Conservation (phyloP, 768 basidiomycete genomes). For the Clitopilus hobsonii region DNA sequence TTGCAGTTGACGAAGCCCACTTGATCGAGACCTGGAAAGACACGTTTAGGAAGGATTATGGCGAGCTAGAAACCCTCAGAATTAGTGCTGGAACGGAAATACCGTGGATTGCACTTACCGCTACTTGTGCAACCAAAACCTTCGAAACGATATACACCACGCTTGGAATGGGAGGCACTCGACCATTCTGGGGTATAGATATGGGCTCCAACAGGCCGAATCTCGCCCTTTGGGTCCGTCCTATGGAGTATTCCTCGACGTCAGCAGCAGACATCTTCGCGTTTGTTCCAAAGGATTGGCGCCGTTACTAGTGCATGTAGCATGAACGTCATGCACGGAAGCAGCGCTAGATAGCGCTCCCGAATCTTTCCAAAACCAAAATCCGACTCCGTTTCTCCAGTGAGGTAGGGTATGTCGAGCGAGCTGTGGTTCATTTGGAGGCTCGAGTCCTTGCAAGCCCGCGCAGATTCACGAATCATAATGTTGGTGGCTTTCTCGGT, state of each 20-base stretch:
- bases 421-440: background rate
- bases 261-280: conserved; percentile 7
- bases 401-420: background rate
- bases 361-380: background rate
- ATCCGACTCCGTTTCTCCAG: background rate
- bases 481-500: background rate
- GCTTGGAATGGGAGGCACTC: conserved; percentile 8
- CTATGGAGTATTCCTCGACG: conserved; percentile 7
- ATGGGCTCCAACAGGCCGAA: conserved; percentile 9
- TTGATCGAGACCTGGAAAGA: conserved; percentile 9
- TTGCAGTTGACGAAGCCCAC: conserved; percentile 14
- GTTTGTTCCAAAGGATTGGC: background rate
- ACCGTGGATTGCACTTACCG: conserved; percentile 12
- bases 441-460: background rate
- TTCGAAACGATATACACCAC: conserved; percentile 12
- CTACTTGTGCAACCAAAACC: conserved; percentile 8
- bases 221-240: conserved; percentile 8
- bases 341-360: background rate
- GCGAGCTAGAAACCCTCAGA: conserved; percentile 8
- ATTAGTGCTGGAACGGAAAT: conserved; percentile 10
- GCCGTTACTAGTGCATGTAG: too few species aligned
- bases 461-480: background rate
- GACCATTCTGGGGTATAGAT: conserved; percentile 9
- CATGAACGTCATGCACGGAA: too few species aligned
- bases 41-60: conserved; percentile 14